Evolutionary conservation across 78 protist species (phyloP).

Genomic region (Dictyostelium intermedium): DNA sequence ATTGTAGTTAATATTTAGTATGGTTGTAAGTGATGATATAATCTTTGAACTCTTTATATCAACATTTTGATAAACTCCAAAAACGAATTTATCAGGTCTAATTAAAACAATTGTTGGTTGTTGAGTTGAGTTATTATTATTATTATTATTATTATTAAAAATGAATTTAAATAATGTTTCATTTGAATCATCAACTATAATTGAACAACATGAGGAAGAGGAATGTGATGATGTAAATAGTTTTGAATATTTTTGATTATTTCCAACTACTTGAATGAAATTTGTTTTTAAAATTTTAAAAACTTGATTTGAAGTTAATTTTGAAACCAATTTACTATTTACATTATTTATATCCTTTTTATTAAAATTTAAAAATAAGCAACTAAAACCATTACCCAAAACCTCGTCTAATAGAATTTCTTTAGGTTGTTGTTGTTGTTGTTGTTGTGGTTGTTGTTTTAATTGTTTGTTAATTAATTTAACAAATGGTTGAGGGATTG

Average conservation of each 20-base stretch:
- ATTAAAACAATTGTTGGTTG: not conserved
- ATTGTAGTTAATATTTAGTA: not conserved
- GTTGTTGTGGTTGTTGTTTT: not conserved
- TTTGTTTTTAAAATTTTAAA: not conserved
- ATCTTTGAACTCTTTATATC: not conserved
- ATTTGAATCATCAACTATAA: not conserved
- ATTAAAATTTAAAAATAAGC: slow-evolving; percentile 5
- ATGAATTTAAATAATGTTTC: not conserved
- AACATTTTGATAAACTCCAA: slow-evolving; percentile 8
- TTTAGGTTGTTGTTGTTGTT: not conserved
- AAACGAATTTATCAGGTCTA: slow-evolving; percentile 41
- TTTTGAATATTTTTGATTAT: not conserved
- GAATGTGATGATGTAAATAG: not conserved
- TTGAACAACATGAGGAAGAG: not conserved
- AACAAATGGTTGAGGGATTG: slow-evolving; percentile 17
- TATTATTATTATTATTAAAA: too few relatives aligned
- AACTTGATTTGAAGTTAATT: not conserved
- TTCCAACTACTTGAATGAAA: not conserved
- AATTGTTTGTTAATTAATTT: not conserved
- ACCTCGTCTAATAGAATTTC: not conserved
- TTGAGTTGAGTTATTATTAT: not conserved
- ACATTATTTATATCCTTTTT: not conserved
- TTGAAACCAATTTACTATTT: not conserved
- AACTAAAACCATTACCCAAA: slow-evolving; percentile 12
- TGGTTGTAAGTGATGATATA: not conserved